Evolutionary conservation across 768 basidiomycete species (phyloP).

Genomic region (Cystofilobasidium capitatum): DNA sequence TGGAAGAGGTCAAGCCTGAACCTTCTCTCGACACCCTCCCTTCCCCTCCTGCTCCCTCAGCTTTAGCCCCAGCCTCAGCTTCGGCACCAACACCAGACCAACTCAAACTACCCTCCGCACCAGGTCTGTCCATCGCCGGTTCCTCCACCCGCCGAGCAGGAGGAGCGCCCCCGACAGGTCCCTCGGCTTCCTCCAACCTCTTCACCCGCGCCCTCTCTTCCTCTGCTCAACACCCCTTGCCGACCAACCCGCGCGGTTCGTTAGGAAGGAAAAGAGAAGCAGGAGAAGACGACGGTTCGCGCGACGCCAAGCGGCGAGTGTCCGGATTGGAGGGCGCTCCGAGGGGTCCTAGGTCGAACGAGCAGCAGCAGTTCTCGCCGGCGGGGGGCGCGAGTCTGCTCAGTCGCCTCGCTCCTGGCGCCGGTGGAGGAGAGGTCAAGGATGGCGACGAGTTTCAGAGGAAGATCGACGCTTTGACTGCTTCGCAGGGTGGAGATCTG

Average conservation of each 20-base stretch:
- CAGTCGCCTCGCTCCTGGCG: neutral
- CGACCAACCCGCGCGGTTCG: neutral
- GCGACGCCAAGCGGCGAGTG: no score
- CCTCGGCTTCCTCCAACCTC: neutral
- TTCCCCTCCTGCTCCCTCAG: conserved; percentile 5
- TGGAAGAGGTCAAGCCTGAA: no score
- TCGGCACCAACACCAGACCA: conserved; percentile 11
- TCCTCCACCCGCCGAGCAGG: neutral
- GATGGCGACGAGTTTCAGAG: conserved; percentile 15
- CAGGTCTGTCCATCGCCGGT: neutral
- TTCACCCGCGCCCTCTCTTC: conserved; percentile 2
- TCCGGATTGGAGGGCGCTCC: no score
- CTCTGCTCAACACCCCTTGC: neutral
- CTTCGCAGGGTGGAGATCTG: conserved; percentile 28
- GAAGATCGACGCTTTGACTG: conserved; percentile 20
- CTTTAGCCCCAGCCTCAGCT: neutral
- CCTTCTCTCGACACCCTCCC: neutral
- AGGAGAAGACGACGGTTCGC: no score
- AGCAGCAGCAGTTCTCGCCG: no score
- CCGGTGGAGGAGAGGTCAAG: neutral
- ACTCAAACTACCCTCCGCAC: conserved; percentile 2
- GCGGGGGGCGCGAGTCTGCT: neutral
- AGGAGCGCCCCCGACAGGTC: neutral
- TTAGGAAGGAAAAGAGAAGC: no score
- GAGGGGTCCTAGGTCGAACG: no score